These are phyloP conservation scores for Trichosporon ovoides DNA, from an alignment of 1,284 basidiomycete species.

Conservation along the genomic window DNA sequence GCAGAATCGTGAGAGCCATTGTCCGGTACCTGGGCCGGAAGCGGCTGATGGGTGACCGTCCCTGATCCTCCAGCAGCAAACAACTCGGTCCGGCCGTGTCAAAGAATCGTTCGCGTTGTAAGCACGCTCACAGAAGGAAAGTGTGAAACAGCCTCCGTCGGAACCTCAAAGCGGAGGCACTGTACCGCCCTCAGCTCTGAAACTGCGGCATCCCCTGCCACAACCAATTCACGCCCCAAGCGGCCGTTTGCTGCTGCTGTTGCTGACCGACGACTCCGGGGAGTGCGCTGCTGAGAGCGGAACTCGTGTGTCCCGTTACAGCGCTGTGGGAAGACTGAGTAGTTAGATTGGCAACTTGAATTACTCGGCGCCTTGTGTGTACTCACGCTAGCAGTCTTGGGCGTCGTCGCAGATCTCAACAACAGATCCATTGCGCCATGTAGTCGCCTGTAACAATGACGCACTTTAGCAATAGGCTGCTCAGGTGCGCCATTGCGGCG, in stretches of 20 bases:
- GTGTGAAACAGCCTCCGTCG: no score
- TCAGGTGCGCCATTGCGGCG: background rate
- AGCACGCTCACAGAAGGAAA: no score
- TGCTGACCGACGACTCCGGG: background rate
- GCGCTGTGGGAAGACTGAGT: background rate
- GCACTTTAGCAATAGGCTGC: background rate
- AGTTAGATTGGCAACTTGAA: background rate
- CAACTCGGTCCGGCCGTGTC: no score
- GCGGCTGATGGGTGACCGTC: no score
- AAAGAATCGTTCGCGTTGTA: no score
- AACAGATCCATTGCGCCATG: background rate
- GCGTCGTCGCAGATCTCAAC: background rate
- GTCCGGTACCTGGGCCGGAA: no score
- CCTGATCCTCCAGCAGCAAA: no score
- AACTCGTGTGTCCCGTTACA: background rate
- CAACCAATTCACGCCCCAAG: background rate
- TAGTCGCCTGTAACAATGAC: background rate
- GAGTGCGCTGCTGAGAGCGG: background rate
- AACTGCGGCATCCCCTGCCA: background rate
- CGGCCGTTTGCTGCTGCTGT: background rate
- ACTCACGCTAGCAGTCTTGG: background rate
- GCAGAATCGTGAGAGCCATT: no score
- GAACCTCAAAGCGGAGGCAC: no score
- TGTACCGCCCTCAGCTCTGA: background rate
- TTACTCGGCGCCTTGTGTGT: no score